These are phyloP conservation scores for Helianthus tuberosus DNA, from an alignment of 129 eudicot species.

Conservation along the genomic window DNA sequence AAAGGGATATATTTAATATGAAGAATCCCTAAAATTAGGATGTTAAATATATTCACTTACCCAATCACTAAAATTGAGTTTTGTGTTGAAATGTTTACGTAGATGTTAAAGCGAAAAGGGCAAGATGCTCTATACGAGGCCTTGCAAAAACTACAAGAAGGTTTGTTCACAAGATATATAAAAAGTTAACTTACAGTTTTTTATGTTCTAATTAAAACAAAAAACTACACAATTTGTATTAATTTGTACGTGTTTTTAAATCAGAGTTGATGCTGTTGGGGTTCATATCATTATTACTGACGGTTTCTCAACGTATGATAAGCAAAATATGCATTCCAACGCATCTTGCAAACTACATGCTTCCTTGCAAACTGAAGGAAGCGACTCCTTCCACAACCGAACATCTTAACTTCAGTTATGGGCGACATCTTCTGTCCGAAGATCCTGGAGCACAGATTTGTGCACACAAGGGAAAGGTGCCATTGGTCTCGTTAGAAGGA, in stretches of 20 bases:
- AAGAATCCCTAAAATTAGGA: no score
- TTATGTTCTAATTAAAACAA: not conserved
- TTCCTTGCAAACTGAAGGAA: conserved; percentile 64
- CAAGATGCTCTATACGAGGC: conserved; percentile 70
- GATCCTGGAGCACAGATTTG: conserved; percentile 37
- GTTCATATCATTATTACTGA: conserved; percentile 76
- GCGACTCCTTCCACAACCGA: conserved; percentile 9
- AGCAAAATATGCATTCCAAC: conserved; percentile 73
- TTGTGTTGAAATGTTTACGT: conserved; percentile 3
- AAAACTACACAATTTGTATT: not conserved
- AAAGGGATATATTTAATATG: no score
- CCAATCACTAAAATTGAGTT: not conserved
- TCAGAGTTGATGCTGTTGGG: conserved; percentile 96
- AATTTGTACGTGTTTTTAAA: not conserved
- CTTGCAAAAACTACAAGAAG: conserved; percentile 82
- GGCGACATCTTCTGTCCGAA: conserved; percentile 51
- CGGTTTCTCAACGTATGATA: conserved; percentile 72
- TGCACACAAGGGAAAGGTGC: conserved; percentile 58
- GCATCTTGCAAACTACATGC: conserved; percentile 69
- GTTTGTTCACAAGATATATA: conserved; percentile 24
- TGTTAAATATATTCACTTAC: no score
- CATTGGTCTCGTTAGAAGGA: conserved; percentile 80
- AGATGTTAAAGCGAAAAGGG: conserved; percentile 56
- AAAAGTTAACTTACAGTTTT: not conserved
- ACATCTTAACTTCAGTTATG: conserved; percentile 19